These are phyloP conservation scores for Micromonas pusilla DNA, from an alignment of 139 green algal species.

Conservation along the genomic window DNA sequence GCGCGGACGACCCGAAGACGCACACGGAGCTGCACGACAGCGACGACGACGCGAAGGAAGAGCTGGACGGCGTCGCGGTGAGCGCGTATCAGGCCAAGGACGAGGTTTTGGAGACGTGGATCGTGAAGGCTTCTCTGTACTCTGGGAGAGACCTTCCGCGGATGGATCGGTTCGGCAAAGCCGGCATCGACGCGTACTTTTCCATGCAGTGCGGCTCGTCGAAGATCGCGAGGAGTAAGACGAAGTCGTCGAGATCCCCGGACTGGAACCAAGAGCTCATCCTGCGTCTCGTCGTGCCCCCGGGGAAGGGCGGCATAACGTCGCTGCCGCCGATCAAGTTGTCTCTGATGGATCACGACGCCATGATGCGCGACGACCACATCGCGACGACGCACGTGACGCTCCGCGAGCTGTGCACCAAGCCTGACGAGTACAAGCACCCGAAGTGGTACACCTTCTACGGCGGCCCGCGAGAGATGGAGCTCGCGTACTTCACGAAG, in stretches of 20 bases:
- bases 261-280: constrained; percentile 17
- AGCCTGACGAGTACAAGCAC: not conserved
- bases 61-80: not conserved
- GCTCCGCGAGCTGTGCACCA: not conserved
- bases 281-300: constrained; percentile 1
- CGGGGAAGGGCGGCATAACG: not conserved
- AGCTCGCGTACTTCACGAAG: not conserved
- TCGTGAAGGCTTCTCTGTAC: not conserved
- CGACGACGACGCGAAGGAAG: constrained; percentile 9
- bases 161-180: constrained; percentile 15
- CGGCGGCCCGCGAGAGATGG: constrained; percentile 1
- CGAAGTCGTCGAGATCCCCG: not conserved
- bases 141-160: constrained; percentile 9
- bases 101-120: not conserved
- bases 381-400: not conserved
- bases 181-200: constrained; percentile 6
- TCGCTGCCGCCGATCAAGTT: constrained; percentile 7
- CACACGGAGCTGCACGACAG: not conserved
- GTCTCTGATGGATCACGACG: constrained; percentile 10
- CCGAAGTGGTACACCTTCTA: constrained; percentile 24
- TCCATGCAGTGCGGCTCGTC: not conserved
- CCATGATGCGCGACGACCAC: not conserved
- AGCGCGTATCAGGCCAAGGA: not conserved
- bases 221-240: not conserved
- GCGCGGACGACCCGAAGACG: not conserved